Evolutionary conservation across 2,329 filamentous ascomycete genomes (phyloP).

Genomic region (Fonsecaea pedrosoi): DNA sequence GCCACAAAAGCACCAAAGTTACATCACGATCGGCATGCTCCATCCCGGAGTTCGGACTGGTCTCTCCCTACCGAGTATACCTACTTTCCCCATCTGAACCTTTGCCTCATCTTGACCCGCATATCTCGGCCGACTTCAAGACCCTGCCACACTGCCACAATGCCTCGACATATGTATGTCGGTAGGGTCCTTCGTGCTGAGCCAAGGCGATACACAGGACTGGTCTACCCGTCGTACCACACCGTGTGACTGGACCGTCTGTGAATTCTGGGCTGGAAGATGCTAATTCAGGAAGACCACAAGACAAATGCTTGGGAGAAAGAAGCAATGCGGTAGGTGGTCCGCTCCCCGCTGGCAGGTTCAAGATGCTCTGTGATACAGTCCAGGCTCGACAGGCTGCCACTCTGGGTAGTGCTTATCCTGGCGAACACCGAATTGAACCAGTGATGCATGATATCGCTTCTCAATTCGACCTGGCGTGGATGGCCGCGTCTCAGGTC

Average conservation of each 20-base stretch:
- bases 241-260: not conserved
- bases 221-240: not conserved
- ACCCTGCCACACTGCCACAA: not conserved
- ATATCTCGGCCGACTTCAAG: not conserved
- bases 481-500: not conserved
- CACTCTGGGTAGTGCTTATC: constrained; percentile 4
- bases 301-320: not conserved
- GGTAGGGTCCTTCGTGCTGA: not conserved
- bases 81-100: not conserved
- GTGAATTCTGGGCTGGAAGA: not conserved
- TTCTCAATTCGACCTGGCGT: not conserved
- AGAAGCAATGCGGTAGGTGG: not conserved
- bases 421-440: not conserved
- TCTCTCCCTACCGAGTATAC: not conserved
- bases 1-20: not conserved
- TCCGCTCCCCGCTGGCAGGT: not conserved
- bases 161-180: not conserved
- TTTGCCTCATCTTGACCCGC: not conserved
- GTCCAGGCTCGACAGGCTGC: not conserved
- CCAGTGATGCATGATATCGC: not conserved
- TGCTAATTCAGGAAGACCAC: constrained; percentile 3
- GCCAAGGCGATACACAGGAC: not conserved
- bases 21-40: constrained; percentile 1
- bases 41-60: constrained; percentile 1
- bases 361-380: not conserved